Base-by-base conservation (phyloP, 208 protist species). In the Leishmania tropica region DNA sequence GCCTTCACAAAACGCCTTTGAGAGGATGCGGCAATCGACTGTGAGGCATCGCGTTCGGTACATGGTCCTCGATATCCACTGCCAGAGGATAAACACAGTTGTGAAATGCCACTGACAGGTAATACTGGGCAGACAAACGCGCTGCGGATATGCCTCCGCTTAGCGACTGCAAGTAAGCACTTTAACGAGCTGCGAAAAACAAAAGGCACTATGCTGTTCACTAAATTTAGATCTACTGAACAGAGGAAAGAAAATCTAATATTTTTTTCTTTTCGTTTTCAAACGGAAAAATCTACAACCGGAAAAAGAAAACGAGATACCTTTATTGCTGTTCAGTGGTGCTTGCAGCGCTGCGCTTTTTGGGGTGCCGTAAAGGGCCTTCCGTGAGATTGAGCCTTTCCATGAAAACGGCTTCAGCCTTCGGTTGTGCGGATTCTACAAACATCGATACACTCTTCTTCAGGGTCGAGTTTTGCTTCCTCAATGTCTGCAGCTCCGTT, bases 361-460 rank as follows among this genome's bases (percentile, higher is more conserved):
- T 96, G 1, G 94, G 94, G 82, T 95, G 92, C 17, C 94, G 90
- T 42, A 97, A 81, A 68, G 92, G 94, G 6, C 94, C 94, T 82
- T 97, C 94, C 0, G 87, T 89, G 7, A 96, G 76, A 68, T 96
- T 97, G 4, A 96, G 85, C 28, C 89, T 83, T 58, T 97, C 92
- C 78, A 89, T 87, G 82, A 95, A 94, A 45, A 93, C 80, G 42
- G 82, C 85, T 53, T 95, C 90, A 0, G 88, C 88, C 75, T 93
- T 89, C 51, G 86, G 90, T 62, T 85, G 85, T 5, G 84, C 74
- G 24, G 87, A 85, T n/a, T 83, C 81, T 11, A 94, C 87, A 81
- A 95, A 90, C 83, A 95, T 89, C 21, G 88, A 89, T 5, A 96
- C 84, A 85, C 92, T 94, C 78, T 89, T 91, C 71, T 95, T 96